Percentiles rank a stretch among this genome's conserved stretches.
Conservation (phyloP, 2,329 filamentous ascomycete species). For the Diaporthe velutina region DNA sequence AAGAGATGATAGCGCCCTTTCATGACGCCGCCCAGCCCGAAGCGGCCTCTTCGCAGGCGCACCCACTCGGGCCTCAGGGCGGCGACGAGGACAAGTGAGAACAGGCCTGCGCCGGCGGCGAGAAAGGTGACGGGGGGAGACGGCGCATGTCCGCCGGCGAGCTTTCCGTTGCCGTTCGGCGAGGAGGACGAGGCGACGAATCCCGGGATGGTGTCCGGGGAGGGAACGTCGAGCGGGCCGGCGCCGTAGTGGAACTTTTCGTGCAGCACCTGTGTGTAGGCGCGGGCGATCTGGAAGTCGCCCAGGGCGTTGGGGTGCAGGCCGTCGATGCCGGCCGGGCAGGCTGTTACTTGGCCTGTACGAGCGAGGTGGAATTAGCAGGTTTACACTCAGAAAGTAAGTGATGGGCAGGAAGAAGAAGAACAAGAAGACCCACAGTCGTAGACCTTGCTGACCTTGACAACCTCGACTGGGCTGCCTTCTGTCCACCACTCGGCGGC, state of each 20-base stretch:
- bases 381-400: background rate
- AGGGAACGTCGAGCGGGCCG: conserved; percentile 43
- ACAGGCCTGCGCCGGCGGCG: conserved; percentile 1
- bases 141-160: background rate
- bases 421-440: conserved; percentile 42
- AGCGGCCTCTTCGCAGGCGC: conserved; percentile 14
- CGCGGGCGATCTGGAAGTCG: conserved; percentile 57
- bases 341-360: conserved; percentile 42
- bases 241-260: conserved; percentile 44
- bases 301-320: conserved; percentile 57
- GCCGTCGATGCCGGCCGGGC: conserved; percentile 53
- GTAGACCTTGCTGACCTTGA: conserved; percentile 50
- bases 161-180: background rate
- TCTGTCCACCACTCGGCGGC: conserved; percentile 45
- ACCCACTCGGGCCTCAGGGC: conserved; percentile 26
- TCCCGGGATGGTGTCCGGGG: background rate
- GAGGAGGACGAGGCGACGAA: background rate
- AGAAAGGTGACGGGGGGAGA: conserved; percentile 10
- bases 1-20: conserved; percentile 19
- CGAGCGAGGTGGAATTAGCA: background rate
- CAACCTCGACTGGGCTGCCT: conserved; percentile 49
- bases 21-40: conserved; percentile 18
- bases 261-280: conserved; percentile 51
- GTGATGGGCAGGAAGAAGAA: background rate
- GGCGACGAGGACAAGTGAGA: conserved; percentile 8